Conservation (phyloP, 371 early-diverging fungal genomes). For the Entomophthora muscae region DNA sequence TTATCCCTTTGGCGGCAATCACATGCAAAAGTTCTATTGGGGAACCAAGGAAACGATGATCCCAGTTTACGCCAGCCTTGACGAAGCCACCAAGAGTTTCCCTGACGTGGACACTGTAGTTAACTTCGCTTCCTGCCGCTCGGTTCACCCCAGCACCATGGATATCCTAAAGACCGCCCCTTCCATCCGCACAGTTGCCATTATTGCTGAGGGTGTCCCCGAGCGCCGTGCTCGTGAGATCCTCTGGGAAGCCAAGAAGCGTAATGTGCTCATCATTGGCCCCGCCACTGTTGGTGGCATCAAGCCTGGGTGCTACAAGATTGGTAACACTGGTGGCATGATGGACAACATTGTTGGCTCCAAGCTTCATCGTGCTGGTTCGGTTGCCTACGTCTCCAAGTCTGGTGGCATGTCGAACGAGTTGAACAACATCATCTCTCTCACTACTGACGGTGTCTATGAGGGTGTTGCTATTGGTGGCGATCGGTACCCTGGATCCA, state of each 20-base stretch:
- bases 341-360: conserved; percentile 98
- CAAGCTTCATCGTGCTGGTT: conserved; percentile 89
- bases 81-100: too few species aligned
- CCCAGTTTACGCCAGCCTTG: conserved; percentile 75
- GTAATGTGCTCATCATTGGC: conserved; percentile 80
- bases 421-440: conserved; percentile 92
- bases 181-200: conserved; percentile 73
- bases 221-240: conserved; percentile 81
- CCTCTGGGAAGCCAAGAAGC: conserved; percentile 61
- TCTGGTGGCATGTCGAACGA: conserved; percentile 99
- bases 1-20: conserved; percentile 95
- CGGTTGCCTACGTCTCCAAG: conserved; percentile 94
- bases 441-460: conserved; percentile 91
- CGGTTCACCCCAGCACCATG: conserved; percentile 76
- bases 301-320: conserved; percentile 98
- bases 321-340: conserved; percentile 99
- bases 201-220: conserved; percentile 97
- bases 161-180: conserved; percentile 56
- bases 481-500: conserved; percentile 94
- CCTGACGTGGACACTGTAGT: conserved; percentile 89
- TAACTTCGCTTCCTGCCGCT: conserved; percentile 96
- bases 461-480: conserved; percentile 98
- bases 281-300: conserved; percentile 98
- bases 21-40: conserved; percentile 98
- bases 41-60: conserved; percentile 92